Evolutionary conservation across 352 stramenopile species (phyloP).

Genomic region (Globisporangium emineosum): DNA sequence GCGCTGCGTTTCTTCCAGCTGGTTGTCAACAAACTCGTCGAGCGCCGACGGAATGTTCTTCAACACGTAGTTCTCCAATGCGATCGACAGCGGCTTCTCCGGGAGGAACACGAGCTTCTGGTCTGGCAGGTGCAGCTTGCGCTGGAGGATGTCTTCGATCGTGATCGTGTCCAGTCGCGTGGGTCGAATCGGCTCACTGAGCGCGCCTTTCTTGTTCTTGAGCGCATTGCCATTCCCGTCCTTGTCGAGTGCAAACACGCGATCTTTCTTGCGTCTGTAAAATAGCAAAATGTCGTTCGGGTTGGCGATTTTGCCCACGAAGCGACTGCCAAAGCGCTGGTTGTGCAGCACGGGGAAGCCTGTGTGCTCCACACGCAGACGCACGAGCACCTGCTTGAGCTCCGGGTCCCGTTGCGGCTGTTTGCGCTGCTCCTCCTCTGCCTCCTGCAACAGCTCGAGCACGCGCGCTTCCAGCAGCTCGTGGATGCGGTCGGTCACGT

Average conservation of each 20-base stretch:
- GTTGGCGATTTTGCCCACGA: slow-evolving; percentile 86
- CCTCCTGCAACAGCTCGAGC: slow-evolving; percentile 63
- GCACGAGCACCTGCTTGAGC: slow-evolving; percentile 70
- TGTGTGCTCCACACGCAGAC: slow-evolving; percentile 85
- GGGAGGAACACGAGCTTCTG: slow-evolving; percentile 76
- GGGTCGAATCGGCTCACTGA: slow-evolving; percentile 53
- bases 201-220: slow-evolving; percentile 26
- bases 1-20: slow-evolving; percentile 70
- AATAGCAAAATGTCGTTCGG: slow-evolving; percentile 88
- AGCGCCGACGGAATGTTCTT: slow-evolving; percentile 82
- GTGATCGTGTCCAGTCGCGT: slow-evolving; percentile 61
- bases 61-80: slow-evolving; percentile 76
- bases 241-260: slow-evolving; percentile 42
- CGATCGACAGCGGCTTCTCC: slow-evolving; percentile 58
- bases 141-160: slow-evolving; percentile 76
- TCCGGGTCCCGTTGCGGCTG: slow-evolving; percentile 24
- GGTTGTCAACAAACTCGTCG: slow-evolving; percentile 67
- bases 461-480: slow-evolving; percentile 67
- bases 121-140: slow-evolving; percentile 58
- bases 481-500: slow-evolving; percentile 69
- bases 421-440: slow-evolving; percentile 37
- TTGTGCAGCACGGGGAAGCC: slow-evolving; percentile 88
- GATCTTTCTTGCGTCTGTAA: slow-evolving; percentile 62
- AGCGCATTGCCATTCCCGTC: slow-evolving; percentile 18
- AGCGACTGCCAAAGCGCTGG: slow-evolving; percentile 83